A percentile compares a stretch with the other conserved stretches of the same genome.
Evolutionary conservation across 129 eudicot species (phyloP).

Genomic region (Scalesia atractyloides): DNA sequence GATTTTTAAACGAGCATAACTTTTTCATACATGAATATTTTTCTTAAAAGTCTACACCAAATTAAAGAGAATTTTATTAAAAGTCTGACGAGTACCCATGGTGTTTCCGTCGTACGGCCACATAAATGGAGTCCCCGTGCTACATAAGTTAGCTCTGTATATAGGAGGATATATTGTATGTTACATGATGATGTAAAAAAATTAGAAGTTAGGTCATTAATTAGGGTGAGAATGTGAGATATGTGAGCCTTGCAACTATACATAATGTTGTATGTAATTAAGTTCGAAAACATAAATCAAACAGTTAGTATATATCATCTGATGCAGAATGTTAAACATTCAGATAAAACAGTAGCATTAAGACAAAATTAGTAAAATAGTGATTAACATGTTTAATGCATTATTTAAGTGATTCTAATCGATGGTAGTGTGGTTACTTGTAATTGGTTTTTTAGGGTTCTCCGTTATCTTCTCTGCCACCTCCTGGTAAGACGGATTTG

Average conservation of each 20-base stretch:
- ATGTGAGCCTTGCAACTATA: background rate
- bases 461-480: slow-evolving; percentile 21
- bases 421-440: background rate
- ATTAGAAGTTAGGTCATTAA: background rate
- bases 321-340: background rate
- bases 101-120: too few relatives aligned
- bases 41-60: too few relatives aligned
- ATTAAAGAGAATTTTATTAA: too few relatives aligned
- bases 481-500: slow-evolving; percentile 19
- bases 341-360: background rate
- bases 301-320: background rate
- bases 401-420: background rate
- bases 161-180: too few relatives aligned
- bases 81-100: too few relatives aligned
- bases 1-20: too few relatives aligned
- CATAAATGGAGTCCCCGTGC: too few relatives aligned
- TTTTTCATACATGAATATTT: too few relatives aligned
- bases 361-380: background rate
- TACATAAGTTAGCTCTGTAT: too few relatives aligned
- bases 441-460: slow-evolving; percentile 22
- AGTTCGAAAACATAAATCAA: background rate
- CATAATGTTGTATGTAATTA: background rate
- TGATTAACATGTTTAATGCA: background rate
- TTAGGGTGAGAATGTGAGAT: background rate
- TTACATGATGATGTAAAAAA: background rate